phyloP scores from a whole-genome alignment of 345 rosid species.

The Syzygium jambos region DNA sequence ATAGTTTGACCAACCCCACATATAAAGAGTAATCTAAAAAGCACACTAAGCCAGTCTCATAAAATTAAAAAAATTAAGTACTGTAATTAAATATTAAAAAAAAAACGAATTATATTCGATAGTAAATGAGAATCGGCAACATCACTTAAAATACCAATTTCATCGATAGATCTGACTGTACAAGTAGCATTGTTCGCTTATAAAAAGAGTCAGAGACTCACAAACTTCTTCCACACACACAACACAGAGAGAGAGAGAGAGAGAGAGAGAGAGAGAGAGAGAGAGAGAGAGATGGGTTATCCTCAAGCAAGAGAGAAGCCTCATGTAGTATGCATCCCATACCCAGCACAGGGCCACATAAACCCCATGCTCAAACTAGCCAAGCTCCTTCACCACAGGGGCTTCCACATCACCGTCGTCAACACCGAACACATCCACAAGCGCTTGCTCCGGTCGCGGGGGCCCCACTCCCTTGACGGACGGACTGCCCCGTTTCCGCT shows the following conservation, averaged over 20 bases:
- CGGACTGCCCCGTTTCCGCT: constrained; percentile 17
- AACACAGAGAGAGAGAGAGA: no score
- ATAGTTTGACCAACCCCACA: neutral
- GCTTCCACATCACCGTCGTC: constrained; percentile 27
- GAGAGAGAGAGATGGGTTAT: no score
- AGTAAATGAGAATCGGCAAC: neutral
- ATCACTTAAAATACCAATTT: neutral
- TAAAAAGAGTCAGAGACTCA: neutral
- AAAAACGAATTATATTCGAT: neutral
- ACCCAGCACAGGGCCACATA: constrained; percentile 29
- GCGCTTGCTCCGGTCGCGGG: constrained; percentile 16
- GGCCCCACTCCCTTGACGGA: constrained; percentile 1
- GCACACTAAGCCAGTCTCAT: neutral
- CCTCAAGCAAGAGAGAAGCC: neutral
- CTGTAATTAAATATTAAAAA: neutral
- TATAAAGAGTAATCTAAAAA: neutral
- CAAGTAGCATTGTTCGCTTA: neutral
- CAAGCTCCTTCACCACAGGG: constrained; percentile 21
- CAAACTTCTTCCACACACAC: neutral
- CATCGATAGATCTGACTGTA: neutral
- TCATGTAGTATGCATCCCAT: constrained; percentile 24
- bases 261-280: no score
- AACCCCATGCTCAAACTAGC: constrained; percentile 21
- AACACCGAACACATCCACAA: constrained; percentile 17
- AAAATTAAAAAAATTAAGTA: neutral